phyloP scores from a whole-genome alignment of 2,329 filamentous ascomycete species.

The Alternaria viburni region DNA sequence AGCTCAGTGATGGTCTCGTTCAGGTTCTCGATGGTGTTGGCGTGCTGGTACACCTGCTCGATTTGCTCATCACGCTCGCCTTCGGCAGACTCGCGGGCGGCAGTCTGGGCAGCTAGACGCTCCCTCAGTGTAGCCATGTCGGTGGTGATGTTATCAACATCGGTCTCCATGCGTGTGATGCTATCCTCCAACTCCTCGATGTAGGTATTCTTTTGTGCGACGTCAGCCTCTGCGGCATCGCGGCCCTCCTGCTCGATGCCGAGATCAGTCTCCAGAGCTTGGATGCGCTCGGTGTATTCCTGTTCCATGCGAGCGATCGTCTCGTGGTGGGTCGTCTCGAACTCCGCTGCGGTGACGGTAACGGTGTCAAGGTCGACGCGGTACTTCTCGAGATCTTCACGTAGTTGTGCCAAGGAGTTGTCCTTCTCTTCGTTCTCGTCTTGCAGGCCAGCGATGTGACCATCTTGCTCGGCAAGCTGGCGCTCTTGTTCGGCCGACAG shows the following conservation, averaged over 20 bases:
- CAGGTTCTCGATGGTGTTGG: constrained; percentile 41
- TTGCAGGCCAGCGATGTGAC: constrained; percentile 35
- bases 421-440: constrained; percentile 44
- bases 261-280: constrained; percentile 47
- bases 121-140: constrained; percentile 44
- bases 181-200: constrained; percentile 50
- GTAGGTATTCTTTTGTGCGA: constrained; percentile 45
- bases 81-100: constrained; percentile 44
- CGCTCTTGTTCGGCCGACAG: constrained; percentile 44
- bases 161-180: constrained; percentile 45
- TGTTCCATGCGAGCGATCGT: constrained; percentile 48
- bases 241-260: constrained; percentile 47
- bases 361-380: constrained; percentile 48
- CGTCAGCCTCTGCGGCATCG: constrained; percentile 48
- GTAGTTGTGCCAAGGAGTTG: constrained; percentile 46
- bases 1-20: constrained; percentile 47
- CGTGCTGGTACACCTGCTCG: constrained; percentile 43
- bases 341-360: constrained; percentile 45
- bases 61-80: constrained; percentile 47
- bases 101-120: constrained; percentile 43
- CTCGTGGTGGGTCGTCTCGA: constrained; percentile 49
- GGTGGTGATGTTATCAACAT: constrained; percentile 41
- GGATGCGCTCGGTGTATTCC: constrained; percentile 46
- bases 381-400: constrained; percentile 48
- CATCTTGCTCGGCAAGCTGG: constrained; percentile 39